Evolutionary conservation across 345 rosid genomes (phyloP).

Genomic region (Populus alba): DNA sequence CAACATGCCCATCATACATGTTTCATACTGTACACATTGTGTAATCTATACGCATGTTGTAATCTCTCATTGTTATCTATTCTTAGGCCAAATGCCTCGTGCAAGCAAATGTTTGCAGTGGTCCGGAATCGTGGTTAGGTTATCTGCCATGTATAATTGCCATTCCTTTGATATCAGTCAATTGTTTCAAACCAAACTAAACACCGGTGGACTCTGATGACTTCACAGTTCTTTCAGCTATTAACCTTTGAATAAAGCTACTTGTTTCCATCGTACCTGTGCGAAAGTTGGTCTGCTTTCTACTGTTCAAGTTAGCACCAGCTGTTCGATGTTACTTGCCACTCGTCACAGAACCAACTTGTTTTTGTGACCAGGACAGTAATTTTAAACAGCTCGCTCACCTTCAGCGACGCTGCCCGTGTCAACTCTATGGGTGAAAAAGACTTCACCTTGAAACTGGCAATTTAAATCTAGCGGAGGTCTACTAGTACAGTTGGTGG

Average conservation of each 20-base stretch:
- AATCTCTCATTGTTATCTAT: not conserved
- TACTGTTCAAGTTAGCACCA: not conserved
- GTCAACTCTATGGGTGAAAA: not conserved
- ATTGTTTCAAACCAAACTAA: not conserved
- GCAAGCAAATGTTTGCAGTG: not conserved
- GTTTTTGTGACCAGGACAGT: not conserved
- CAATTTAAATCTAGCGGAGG: not conserved
- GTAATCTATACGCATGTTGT: not conserved
- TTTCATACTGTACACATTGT: not conserved
- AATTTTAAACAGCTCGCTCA: not conserved
- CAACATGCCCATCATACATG: no score
- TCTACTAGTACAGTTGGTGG: not conserved
- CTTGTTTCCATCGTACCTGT: not conserved
- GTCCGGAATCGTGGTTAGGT: not conserved
- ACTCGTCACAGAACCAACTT: not conserved
- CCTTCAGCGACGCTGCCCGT: not conserved
- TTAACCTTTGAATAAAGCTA: slow-evolving; percentile 1
- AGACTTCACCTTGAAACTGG: not conserved
- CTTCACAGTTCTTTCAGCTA: not conserved
- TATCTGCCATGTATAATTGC: not conserved
- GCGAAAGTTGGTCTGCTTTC: not conserved
- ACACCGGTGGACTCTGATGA: not conserved
- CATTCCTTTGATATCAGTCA: not conserved
- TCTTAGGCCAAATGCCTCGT: not conserved
- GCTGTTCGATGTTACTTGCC: not conserved